Base-by-base conservation (phyloP, 768 basidiomycete genomes). In the Boletus speciosus region DNA sequence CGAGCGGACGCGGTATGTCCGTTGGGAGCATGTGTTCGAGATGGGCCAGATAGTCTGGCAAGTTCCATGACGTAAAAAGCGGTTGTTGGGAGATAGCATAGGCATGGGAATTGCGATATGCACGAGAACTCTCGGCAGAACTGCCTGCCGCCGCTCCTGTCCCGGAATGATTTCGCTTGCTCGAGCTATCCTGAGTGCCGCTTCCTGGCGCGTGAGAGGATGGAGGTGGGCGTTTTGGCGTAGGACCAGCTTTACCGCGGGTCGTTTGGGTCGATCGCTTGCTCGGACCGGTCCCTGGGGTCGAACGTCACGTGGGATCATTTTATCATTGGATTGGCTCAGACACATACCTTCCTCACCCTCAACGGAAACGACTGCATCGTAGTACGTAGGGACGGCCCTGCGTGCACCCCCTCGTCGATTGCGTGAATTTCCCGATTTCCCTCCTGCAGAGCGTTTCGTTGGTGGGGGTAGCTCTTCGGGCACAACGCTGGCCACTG, bases 11-110 rank as follows among this genome's bases (percentile, higher is more conserved):
- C 4, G 93, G 91, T 2, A 76, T 76, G 25, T 86, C 81, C 5
- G 83, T 81, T 10, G 94, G 93, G 6, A 98, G 76, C 72, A 94
- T 87, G 61, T 83, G 81, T 60, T 88, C 82, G 57, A 96, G 84
- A 66, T 95, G 90, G 0, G 87, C 82, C 42, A 98, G 81, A 72
- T 97, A 95, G 74, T 98, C 95, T 7, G 95, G 95, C 46, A 98
- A 76, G 52, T 85, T 83, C 94, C 95, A 98, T 47, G 88, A 86
- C 35, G 88, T 90, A 72, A 83, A 82, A 9, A 90, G 74, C 32
- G 86, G 82, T 66, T 90, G 87, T 63, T 90, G 88, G 12, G 86
- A 85, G 48, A 88, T 82, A 43, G 80, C 86, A 67, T 88, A 89
- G 23, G 84, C 86, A 78, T 90, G 88, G 56, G 86, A 83, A 72